Base-by-base conservation (phyloP, 1,139 yeast species). In the Suhomyces kunorum region DNA sequence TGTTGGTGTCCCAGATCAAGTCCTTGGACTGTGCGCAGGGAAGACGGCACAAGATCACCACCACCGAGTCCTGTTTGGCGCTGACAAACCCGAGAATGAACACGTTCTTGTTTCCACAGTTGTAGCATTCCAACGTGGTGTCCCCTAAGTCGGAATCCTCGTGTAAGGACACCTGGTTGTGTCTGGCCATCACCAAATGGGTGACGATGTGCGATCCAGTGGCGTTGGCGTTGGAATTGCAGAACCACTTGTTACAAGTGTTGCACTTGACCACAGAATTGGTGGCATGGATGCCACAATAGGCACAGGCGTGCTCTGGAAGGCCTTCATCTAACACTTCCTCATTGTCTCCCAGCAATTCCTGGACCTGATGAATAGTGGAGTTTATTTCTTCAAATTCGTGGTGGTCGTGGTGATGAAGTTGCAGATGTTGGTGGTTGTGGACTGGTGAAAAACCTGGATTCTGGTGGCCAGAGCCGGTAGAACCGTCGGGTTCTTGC, bases 21-120 rank as follows among this genome's bases (percentile, higher is more conserved):
- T 86, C 87, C 48, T 81, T 81, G 3, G 79, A 67, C 54, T 82
- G 88, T 0, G 96, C 88, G 63, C 97, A 90, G 0, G 97, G 97
- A 43, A 87, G 72, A 42, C 98, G 79, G 64, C 97, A 90, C 36
- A 90, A 66, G 31, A 89, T 76, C 8, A 90, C 96, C 49, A 90
- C 92, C 34, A 88, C 90, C 5, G 90, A 83, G 51, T 87, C 95
- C 45, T 83, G 79, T 53, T 87, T 87, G 5, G 97, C 96, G 24
- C 90, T 78, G 13, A 90, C 95, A 63, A 83, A 88, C 1, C 98
- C 98, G 33, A 90, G 68, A 22, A 84, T 71, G 54, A 90, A 90
- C 5, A 84, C 87, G 53, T 89, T 90, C 45, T 74, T 79, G 55
- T 79, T 80, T 17, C 96, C 96, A 68, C 97, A 90, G 55, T 83